Base-by-base conservation (phyloP, 2,329 filamentous ascomycete species). In the Fusarium staphyleae region DNA sequence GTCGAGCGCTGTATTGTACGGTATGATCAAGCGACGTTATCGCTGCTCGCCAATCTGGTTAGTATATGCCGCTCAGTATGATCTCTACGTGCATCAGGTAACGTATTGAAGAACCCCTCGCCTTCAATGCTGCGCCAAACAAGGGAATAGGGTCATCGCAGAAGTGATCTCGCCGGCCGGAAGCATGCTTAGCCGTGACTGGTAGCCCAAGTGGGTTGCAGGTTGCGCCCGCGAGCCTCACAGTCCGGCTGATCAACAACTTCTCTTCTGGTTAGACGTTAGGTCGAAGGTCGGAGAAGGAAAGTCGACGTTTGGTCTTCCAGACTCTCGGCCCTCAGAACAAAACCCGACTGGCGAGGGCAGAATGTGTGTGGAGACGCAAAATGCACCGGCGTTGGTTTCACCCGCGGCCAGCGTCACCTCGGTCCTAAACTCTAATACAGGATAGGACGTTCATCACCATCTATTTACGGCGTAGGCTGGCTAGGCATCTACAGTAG, bases 371-470 rank as follows among this genome's bases (percentile, higher is more conserved):
- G 58, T 62, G 58, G 58, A 14, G 37, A 33, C 45, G 44, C 29
- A 18, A 46, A 54, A 37, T 47, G 44, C 44, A 47, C 26, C 34
- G 18, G 44, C 44, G 44, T 41, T 34, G 46, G 46, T 50, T 58
- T 50, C 57, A 61, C 47, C 52, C 50, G 41, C 43, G 18, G 44
- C 57, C 57, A 62, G 40, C 49, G 50, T 52, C 54, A 32, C 36
- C 34, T 37, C 22, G 40, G 54, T 60, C 24, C 55, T 46, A 62
- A 62, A 62, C 58, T 62, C 50, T 60, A 62, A 62, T 60, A 33
- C 19, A 48, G 43, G 40, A 33, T 48, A 42, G 29, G 57, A 45
- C 14, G 55, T 34, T 42, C 36, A 51, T 51, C 48, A 42, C 51
- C 30, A 48, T 55, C 46, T 62, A 32, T 18, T 52, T 59, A 36